Conservation (phyloP, 129 eudicot species). For the Chrysanthemum seticuspe region DNA sequence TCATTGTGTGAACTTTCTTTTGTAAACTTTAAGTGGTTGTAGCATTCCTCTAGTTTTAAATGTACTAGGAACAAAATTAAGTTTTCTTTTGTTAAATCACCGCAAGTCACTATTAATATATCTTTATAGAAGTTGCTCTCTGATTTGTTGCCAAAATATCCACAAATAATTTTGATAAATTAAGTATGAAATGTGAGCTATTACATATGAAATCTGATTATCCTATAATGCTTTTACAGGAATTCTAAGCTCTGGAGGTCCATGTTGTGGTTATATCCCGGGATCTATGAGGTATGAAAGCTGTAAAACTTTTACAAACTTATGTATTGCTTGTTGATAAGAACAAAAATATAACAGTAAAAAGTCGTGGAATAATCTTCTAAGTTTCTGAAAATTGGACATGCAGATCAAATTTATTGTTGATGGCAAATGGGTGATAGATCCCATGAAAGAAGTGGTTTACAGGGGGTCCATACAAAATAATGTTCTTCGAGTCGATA, state of each 20-base stretch:
- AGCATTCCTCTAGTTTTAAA: not conserved
- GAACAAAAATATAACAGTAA: too few species aligned
- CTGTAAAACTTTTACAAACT: not conserved
- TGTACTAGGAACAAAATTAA: not conserved
- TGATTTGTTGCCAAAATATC: not conserved
- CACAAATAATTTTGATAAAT: not conserved
- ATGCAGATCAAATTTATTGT: slow-evolving; percentile 86
- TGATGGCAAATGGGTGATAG: slow-evolving; percentile 82
- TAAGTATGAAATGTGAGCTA: not conserved
- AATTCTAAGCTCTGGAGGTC: slow-evolving; percentile 64
- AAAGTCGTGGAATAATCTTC: not conserved
- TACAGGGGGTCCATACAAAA: slow-evolving; percentile 53
- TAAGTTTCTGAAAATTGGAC: not conserved
- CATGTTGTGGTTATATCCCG: slow-evolving; percentile 89
- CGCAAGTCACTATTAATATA: not conserved
- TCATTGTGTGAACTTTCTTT: too few species aligned
- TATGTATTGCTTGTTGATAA: not conserved
- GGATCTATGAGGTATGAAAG: slow-evolving; percentile 75
- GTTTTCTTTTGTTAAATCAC: not conserved
- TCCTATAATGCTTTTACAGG: slow-evolving; percentile 40
- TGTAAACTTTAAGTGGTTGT: too few species aligned
- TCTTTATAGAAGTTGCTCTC: not conserved
- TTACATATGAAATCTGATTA: not conserved
- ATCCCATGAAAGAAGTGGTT: slow-evolving; percentile 76
- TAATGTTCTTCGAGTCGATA: slow-evolving; percentile 78